Evolutionary conservation across 2,329 filamentous ascomycete species (phyloP), one percentile per base, ranked within the genome.

Genomic region (Beauveria sp.): DNA sequence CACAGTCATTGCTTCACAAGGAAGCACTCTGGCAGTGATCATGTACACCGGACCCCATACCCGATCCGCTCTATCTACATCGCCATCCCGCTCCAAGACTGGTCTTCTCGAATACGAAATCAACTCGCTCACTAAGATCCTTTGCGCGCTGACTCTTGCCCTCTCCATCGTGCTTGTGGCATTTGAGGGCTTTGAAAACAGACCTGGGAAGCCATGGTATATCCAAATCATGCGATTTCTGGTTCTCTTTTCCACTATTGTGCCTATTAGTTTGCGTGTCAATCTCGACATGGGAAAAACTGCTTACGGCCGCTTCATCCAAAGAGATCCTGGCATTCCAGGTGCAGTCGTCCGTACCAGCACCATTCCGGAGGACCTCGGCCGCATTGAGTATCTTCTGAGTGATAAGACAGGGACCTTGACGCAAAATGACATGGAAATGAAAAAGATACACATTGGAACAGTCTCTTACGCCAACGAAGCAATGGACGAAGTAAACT

Each of bases 371-470:
- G 94, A 99, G 73, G 94, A 99, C 69, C 79, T 99, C 3, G 94
- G 94, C 8, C 84, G 96, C 26, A 96, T 99, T 50, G 94, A 99
- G 73, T 99, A 99, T 72, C 80, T 99, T 2, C 80, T 99, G 34
- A 97, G 91, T 64, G 94, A 99, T 74, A 99, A 99, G 75, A 99
- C 94, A 0, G 94, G 94, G n/a, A 99, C 94, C 2, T 75, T 99
- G 63, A 99, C 94, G 0, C 92, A 97, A 67, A 99, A 99, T 69
- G 91, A 96, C 70, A 97, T 97, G 92, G 93, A 97, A 70, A 88
- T 99, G 82, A 96, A 96, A 72, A 99, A 99, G 75, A 93, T 99
- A 6, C 96, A 99, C 69, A 91, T 99, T 58, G 94, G 96, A 10
- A 99, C 94, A 10, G 94, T 97, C 1, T 97, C 93, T 1, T 99